phyloP scores from a whole-genome alignment of 495 filamentous ascomycete genomes.

The Penicillium arizonense region DNA sequence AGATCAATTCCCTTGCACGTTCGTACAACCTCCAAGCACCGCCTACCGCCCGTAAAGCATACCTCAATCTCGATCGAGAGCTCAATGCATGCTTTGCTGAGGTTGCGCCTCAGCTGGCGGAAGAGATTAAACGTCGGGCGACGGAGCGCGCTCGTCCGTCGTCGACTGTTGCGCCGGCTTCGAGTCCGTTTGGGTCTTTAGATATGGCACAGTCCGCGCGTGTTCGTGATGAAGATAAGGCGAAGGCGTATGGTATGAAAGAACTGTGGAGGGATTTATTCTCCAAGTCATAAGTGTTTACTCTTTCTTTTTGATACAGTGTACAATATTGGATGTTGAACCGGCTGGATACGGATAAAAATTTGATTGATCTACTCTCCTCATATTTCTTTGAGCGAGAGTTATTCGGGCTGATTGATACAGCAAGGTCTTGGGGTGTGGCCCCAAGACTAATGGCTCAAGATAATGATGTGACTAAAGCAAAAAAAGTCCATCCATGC shows the following conservation, averaged over 20 bases:
- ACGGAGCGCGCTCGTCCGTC: slow-evolving; percentile 44
- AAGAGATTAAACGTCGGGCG: slow-evolving; percentile 69
- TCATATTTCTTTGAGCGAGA: background rate
- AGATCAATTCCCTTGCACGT: slow-evolving; percentile 77
- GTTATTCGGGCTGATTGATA: background rate
- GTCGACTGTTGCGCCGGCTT: slow-evolving; percentile 27
- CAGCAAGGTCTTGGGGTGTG: no score
- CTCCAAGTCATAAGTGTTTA: slow-evolving; percentile 26
- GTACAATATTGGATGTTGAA: background rate
- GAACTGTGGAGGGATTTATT: slow-evolving; percentile 88
- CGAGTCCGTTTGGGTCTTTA: slow-evolving; percentile 53
- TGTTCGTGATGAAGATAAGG: slow-evolving; percentile 69
- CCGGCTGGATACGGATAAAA: background rate
- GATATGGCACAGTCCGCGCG: slow-evolving; percentile 48
- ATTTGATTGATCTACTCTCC: background rate
- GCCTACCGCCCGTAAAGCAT: slow-evolving; percentile 88
- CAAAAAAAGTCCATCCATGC: no score
- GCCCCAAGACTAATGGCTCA: no score
- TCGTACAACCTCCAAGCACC: slow-evolving; percentile 96
- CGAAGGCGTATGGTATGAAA: slow-evolving; percentile 74
- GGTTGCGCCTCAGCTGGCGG: slow-evolving; percentile 71
- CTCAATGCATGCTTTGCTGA: slow-evolving; percentile 78
- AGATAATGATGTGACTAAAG: no score
- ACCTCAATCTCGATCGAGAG: slow-evolving; percentile 82
- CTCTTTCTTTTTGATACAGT: background rate